These are phyloP conservation scores for Fraxinus velutina DNA, from an alignment of 305 asterid genomes.

Conservation along the genomic window DNA sequence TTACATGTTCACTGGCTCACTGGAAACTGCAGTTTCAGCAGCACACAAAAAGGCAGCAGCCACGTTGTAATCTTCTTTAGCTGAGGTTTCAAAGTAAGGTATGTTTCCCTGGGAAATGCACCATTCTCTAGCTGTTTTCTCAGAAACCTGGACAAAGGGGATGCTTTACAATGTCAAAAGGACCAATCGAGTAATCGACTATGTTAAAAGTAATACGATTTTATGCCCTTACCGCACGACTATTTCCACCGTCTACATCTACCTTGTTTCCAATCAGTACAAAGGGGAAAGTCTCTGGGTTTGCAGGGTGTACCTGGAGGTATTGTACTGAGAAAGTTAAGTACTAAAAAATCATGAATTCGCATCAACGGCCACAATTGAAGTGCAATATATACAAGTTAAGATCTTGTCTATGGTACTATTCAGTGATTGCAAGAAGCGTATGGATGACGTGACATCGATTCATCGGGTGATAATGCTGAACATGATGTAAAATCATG, in stretches of 20 bases:
- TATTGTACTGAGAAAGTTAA: background rate
- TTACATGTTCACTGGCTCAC: slow-evolving; percentile 53
- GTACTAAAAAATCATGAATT: background rate
- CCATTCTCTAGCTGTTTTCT: slow-evolving; percentile 65
- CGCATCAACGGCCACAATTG: background rate
- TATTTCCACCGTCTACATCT: slow-evolving; percentile 59
- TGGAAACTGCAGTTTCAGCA: slow-evolving; percentile 54
- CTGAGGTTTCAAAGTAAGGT: slow-evolving; percentile 79
- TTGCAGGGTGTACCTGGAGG: slow-evolving; percentile 51
- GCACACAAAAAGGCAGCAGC: slow-evolving; percentile 53
- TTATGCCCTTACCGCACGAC: slow-evolving; percentile 44
- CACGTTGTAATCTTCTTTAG: slow-evolving; percentile 67
- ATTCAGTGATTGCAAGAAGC: background rate
- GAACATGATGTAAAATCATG: background rate
- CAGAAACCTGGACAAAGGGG: slow-evolving; percentile 41
- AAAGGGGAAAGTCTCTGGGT: slow-evolving; percentile 67
- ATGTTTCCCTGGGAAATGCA: slow-evolving; percentile 57
- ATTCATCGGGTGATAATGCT: background rate
- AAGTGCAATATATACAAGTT: background rate
- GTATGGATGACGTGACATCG: background rate
- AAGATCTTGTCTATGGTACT: background rate
- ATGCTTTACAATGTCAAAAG: background rate
- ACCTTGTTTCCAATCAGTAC: slow-evolving; percentile 78
- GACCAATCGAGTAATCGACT: background rate
- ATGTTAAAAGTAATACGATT: too few relatives aligned